Evolutionary conservation across 495 filamentous ascomycete genomes (phyloP).

Genomic region (Penicillium verhagenii): DNA sequence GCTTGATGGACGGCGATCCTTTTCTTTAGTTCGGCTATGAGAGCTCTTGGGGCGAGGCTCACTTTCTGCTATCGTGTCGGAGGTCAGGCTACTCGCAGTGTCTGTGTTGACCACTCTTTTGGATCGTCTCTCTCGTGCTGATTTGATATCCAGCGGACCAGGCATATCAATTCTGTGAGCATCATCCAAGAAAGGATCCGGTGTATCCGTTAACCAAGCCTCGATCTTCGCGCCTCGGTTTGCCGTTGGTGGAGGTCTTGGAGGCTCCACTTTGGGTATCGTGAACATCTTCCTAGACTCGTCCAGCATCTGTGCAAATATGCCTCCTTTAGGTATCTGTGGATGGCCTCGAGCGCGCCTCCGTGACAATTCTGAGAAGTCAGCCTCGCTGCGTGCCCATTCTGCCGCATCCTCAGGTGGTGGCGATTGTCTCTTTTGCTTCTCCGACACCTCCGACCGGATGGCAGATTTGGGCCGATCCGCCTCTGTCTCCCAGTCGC

Average conservation of each 20-base stretch:
- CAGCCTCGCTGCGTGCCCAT: constrained; percentile 44
- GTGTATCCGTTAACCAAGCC: constrained; percentile 70
- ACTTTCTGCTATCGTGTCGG: constrained; percentile 25
- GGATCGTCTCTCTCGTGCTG: constrained; percentile 29
- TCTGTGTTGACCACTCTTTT: constrained; percentile 24
- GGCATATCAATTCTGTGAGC: constrained; percentile 43
- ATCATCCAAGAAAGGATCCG: constrained; percentile 68
- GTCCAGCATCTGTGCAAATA: constrained; percentile 50
- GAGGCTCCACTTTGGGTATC: constrained; percentile 50
- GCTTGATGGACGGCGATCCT: constrained; percentile 14
- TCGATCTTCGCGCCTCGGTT: constrained; percentile 60
- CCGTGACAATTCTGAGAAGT: constrained; percentile 46
- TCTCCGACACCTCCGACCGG: constrained; percentile 26
- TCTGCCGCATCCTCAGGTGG: constrained; percentile 35
- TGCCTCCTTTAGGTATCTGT: constrained; percentile 46
- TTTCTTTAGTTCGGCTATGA: constrained; percentile 26
- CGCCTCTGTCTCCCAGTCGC: constrained; percentile 23
- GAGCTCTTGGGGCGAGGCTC: constrained; percentile 30
- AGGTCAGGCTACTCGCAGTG: constrained; percentile 10
- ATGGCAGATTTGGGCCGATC: constrained; percentile 7
- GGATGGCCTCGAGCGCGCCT: constrained; percentile 36
- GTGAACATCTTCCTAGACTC: constrained; percentile 56
- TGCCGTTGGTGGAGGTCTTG: constrained; percentile 36
- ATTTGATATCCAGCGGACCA: constrained; percentile 42
- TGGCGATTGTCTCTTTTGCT: constrained; percentile 24